These are phyloP conservation scores for Phaeoacremonium minimum DNA, from an alignment of 2,329 filamentous ascomycete species.

Conservation along the genomic window DNA sequence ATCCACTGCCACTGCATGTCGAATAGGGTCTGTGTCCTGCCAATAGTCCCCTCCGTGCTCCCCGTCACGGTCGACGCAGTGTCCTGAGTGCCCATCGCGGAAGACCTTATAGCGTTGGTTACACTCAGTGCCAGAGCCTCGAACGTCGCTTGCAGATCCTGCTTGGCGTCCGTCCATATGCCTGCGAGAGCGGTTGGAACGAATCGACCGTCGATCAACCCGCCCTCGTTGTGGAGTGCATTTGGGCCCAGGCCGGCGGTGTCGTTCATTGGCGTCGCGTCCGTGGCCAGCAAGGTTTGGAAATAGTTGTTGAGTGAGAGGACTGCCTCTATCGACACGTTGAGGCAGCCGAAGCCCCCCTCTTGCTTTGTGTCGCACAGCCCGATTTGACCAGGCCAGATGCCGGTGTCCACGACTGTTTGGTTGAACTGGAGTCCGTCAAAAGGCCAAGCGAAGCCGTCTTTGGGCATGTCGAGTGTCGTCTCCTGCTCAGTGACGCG, in stretches of 20 bases:
- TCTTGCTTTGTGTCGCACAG: conserved; percentile 1
- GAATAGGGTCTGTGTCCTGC: conserved; percentile 2
- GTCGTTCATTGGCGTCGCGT: no score
- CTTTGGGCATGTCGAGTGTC: no score
- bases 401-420: conserved; percentile 1
- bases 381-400: neutral
- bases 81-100: neutral
- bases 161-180: no score
- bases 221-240: no score
- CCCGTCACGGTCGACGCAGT: neutral
- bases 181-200: conserved; percentile 3
- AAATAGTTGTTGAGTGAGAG: no score
- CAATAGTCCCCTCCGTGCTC: neutral
- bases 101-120: conserved; percentile 7
- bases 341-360: no score
- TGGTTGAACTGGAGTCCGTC: neutral
- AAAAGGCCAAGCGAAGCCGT: no score
- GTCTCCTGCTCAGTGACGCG: neutral
- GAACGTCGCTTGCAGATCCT: conserved; percentile 5
- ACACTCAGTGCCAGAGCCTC: conserved; percentile 3
- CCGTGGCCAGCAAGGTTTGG: no score
- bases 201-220: no score
- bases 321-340: no score
- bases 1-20: conserved; percentile 6
- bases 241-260: no score